These are phyloP conservation scores for Zoysia matrella DNA, from an alignment of 202 grass and related monocot genomes.

Conservation along the genomic window DNA sequence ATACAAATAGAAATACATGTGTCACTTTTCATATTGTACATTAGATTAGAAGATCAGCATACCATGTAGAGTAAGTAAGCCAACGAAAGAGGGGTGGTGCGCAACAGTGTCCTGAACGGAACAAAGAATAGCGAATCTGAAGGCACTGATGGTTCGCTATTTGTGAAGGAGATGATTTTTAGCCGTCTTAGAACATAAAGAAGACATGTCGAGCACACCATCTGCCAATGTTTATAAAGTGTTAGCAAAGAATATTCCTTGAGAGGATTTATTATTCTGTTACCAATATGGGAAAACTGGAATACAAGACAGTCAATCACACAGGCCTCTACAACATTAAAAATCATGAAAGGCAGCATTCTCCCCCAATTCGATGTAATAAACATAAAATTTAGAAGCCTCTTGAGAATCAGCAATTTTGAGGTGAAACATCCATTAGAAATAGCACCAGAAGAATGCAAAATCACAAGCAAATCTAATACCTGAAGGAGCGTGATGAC, in stretches of 20 bases:
- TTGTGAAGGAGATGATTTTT: too few relatives aligned
- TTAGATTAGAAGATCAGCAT: constrained; percentile 37
- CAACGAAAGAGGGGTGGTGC: too few relatives aligned
- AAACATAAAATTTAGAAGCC: not conserved
- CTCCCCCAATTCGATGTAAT: not conserved
- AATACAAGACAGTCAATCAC: too few relatives aligned
- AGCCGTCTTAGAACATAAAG: too few relatives aligned
- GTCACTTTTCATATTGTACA: constrained; percentile 5
- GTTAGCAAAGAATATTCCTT: constrained; percentile 29
- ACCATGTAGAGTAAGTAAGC: constrained; percentile 36
- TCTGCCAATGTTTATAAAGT: constrained; percentile 59
- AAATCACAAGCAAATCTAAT: constrained; percentile 2
- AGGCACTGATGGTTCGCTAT: too few relatives aligned
- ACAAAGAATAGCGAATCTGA: too few relatives aligned
- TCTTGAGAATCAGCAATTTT: not conserved
- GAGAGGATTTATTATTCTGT: not conserved
- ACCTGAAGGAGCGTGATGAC: constrained; percentile 89
- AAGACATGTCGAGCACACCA: constrained; percentile 66
- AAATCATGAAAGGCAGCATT: constrained; percentile 1
- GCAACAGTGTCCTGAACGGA: too few relatives aligned
- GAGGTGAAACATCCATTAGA: constrained; percentile 1
- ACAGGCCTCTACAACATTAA: not conserved
- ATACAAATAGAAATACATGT: constrained; percentile 11
- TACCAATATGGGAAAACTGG: not conserved
- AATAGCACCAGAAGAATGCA: constrained; percentile 32